These are phyloP conservation scores for Herpotrichia juniperi DNA, from an alignment of 2,329 filamentous ascomycete species.

Conservation along the genomic window DNA sequence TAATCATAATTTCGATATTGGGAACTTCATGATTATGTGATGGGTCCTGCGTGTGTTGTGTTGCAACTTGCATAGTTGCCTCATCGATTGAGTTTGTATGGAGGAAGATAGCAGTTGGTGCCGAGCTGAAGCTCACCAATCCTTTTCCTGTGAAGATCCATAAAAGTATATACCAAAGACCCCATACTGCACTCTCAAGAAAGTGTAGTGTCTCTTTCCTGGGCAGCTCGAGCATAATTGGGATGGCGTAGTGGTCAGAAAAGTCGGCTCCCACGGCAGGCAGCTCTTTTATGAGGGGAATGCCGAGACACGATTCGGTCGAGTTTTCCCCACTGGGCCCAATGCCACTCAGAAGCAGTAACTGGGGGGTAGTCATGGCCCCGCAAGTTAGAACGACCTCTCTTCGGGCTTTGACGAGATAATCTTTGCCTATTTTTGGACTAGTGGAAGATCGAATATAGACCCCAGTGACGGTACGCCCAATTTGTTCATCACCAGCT, in stretches of 20 bases:
- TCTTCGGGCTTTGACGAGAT: conserved; percentile 17
- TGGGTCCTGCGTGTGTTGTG: background rate
- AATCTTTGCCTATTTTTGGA: conserved; percentile 7
- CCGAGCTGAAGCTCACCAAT: conserved; percentile 11
- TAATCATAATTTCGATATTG: conserved; percentile 14
- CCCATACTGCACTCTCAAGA: conserved; percentile 15
- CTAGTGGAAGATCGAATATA: conserved; percentile 13
- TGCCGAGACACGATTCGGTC: conserved; percentile 12
- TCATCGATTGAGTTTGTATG: conserved; percentile 14
- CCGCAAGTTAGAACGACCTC: conserved; percentile 18
- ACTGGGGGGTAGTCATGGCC: conserved; percentile 17
- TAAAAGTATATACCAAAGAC: conserved; percentile 16
- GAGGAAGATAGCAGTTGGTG: conserved; percentile 14
- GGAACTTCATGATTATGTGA: conserved; percentile 7
- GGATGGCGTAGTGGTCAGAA: conserved; percentile 19
- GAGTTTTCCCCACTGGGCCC: conserved; percentile 13
- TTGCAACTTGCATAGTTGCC: conserved; percentile 10
- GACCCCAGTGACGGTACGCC: conserved; percentile 11
- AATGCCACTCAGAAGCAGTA: conserved; percentile 20
- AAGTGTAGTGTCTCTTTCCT: conserved; percentile 13
- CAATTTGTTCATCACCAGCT: conserved; percentile 10
- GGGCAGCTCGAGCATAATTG: conserved; percentile 18
- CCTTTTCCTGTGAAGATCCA: conserved; percentile 18
- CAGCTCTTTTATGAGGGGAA: conserved; percentile 18
- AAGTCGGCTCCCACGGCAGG: conserved; percentile 17